These are phyloP conservation scores for Populus euphratica DNA, from an alignment of 345 rosid species.

Conservation along the genomic window DNA sequence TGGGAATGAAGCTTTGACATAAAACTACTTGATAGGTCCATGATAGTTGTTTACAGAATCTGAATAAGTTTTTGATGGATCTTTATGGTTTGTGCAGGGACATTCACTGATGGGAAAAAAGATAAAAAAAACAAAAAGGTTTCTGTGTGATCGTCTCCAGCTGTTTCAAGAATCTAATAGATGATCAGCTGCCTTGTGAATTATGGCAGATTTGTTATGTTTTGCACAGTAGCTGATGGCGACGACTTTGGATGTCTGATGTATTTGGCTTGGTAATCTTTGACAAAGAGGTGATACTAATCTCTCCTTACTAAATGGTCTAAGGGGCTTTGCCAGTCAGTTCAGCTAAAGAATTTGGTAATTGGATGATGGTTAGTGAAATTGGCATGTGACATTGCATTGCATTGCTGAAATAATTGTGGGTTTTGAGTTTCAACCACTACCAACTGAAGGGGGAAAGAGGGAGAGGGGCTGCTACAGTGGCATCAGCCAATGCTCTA, in stretches of 20 bases:
- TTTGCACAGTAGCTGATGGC: background rate
- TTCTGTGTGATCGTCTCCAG: background rate
- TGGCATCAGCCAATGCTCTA: background rate
- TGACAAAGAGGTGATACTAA: background rate
- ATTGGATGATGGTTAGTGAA: background rate
- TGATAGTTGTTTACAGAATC: constrained; percentile 1
- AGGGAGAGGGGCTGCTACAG: background rate
- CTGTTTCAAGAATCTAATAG: constrained; percentile 1
- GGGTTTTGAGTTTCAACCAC: background rate
- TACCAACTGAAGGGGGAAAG: background rate
- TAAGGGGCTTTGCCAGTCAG: background rate
- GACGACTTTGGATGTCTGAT: background rate
- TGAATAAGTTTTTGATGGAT: constrained; percentile 14
- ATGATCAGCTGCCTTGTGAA: background rate
- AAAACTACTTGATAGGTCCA: background rate
- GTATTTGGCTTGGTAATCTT: background rate
- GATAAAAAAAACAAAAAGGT: background rate
- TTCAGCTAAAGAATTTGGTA: background rate
- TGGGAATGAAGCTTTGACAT: background rate
- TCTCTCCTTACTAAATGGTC: background rate
- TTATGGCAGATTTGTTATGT: background rate
- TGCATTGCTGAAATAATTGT: background rate
- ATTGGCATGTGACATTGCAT: background rate
- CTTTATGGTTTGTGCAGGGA: constrained; percentile 14
- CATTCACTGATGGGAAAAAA: background rate